Base-by-base conservation (phyloP, 148 eudicot species). In the Suaeda aralocaspica region DNA sequence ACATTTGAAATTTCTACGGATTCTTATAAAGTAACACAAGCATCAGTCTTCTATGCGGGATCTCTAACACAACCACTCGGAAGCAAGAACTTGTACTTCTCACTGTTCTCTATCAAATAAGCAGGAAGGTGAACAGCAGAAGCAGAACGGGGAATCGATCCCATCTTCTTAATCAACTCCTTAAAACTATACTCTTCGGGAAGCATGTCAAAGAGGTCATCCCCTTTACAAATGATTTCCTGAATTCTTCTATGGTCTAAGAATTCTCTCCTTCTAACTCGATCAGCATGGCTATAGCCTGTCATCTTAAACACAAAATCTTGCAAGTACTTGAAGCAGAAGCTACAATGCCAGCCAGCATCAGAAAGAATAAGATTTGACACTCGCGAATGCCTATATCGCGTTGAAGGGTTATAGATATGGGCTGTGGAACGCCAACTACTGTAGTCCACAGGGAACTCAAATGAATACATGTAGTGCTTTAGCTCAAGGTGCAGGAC, bases 261-360 rank as follows among this genome's bases (percentile, higher is more conserved):
- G 70, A 83, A 90, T 16, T 86, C 89, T 58, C 78, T 80, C 41
- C 69, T 59, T 75, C 76, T 84, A 59, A 92, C 98, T 26, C 98
- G 71, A 68, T 90, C 98, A 9, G 96, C 96, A 13, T 92, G 98
- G 68, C 98, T 92, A 69, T 92, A 92, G 1, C 87, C 98, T 2
- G 85, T 92, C 98, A 92, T 92, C 68, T 92, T 92, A 75, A 90
- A 86, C 46, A 83, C 90, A 52, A 92, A 90, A 15, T 90, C 98
- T 18, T 65, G 63, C 33, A 92, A 73, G 59, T 77, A 58, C 45
- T 83, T 76, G 57, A 92, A 90, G 75, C 98, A 92, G 63, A 92
- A 92, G 82, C 98, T 92, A 28, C 98, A 92, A 55, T 92, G 98
- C 98, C 98, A 92, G 1, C 98, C 98, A 0, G 98, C 84, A 65